Evolutionary conservation across 805 yeast genomes (phyloP).

Genomic region (Saturnispora dispora): DNA sequence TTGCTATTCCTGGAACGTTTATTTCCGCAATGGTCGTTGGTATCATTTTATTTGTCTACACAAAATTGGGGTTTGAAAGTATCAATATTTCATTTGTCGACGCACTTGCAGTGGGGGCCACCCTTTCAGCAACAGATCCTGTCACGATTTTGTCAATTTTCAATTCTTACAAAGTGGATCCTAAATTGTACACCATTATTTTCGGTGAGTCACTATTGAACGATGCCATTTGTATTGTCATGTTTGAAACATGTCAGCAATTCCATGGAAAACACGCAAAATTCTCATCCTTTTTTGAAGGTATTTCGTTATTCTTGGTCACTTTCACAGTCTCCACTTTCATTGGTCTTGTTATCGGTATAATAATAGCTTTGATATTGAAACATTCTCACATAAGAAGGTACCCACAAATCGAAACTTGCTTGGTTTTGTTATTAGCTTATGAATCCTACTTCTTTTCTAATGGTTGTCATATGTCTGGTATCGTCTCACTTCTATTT

Average conservation of each 20-base stretch:
- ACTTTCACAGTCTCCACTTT: constrained; percentile 85
- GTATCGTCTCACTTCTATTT: constrained; percentile 87
- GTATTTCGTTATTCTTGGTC: constrained; percentile 87
- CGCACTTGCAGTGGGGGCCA: constrained; percentile 95
- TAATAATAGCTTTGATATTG: constrained; percentile 77
- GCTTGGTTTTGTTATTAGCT: constrained; percentile 81
- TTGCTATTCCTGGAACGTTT: constrained; percentile 97
- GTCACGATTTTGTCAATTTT: constrained; percentile 93
- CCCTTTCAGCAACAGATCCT: constrained; percentile 96
- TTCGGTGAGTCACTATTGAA: constrained; percentile 93
- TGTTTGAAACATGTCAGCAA: constrained; percentile 97
- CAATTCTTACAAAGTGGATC: constrained; percentile 96
- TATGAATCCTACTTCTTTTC: constrained; percentile 96
- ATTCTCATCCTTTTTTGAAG: constrained; percentile 76
- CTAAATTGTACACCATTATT: constrained; percentile 91
- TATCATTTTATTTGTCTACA: constrained; percentile 79
- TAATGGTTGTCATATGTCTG: constrained; percentile 99
- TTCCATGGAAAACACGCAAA: constrained; percentile 80
- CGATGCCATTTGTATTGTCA: constrained; percentile 97
- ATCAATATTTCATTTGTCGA: constrained; percentile 89
- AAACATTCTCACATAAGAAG: constrained; percentile 91
- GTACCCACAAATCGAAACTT: constrained; percentile 95
- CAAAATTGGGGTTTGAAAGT: constrained; percentile 84
- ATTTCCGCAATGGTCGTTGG: constrained; percentile 88
- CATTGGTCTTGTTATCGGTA: constrained; percentile 83